Evolutionary conservation across 2,329 filamentous ascomycete species (phyloP).

Genomic region (Fusarium drepaniforme): DNA sequence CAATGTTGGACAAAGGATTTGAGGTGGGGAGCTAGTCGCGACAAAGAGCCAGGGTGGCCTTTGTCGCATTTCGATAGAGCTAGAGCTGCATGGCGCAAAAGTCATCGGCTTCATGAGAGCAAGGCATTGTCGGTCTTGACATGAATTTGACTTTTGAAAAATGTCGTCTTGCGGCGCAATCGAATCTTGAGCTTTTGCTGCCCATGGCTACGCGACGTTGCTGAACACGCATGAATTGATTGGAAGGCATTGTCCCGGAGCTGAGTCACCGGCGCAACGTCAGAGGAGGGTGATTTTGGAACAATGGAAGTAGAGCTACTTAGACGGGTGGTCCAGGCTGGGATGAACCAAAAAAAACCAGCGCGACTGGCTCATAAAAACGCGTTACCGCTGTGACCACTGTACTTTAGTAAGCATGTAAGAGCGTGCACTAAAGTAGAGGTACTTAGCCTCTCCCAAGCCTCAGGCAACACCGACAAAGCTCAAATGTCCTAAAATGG

Average conservation of each 20-base stretch:
- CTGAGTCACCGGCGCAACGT: slow-evolving; percentile 43
- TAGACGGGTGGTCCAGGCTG: slow-evolving; percentile 1
- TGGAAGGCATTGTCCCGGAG: slow-evolving; percentile 30
- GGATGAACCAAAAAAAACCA: slow-evolving; percentile 24
- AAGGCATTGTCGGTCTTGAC: slow-evolving; percentile 18
- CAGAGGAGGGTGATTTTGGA: slow-evolving; percentile 26
- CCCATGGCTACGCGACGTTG: slow-evolving; percentile 11
- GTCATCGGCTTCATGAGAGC: slow-evolving; percentile 9
- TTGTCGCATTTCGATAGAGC: slow-evolving; percentile 20
- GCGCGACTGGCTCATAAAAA: slow-evolving; percentile 3
- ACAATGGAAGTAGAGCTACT: slow-evolving; percentile 34
- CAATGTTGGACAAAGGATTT: slow-evolving; percentile 7
- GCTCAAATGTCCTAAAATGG: slow-evolving; percentile 31
- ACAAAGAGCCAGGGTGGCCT: slow-evolving; percentile 34
- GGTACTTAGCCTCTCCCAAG: slow-evolving; percentile 17
- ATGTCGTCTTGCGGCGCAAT: slow-evolving; percentile 14
- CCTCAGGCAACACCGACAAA: slow-evolving; percentile 42
- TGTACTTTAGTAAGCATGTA: slow-evolving; percentile 40
- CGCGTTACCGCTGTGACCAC: background rate
- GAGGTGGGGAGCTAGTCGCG: background rate
- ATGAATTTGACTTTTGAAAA: slow-evolving; percentile 14
- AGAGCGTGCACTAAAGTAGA: slow-evolving; percentile 30
- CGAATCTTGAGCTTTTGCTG: slow-evolving; percentile 21
- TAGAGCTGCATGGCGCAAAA: slow-evolving; percentile 26
- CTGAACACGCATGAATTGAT: slow-evolving; percentile 24